Percentiles rank a stretch among this genome's conserved stretches.
Evolutionary conservation across 2,329 filamentous ascomycete species (phyloP).

Genomic region (Emergomyces africanus): DNA sequence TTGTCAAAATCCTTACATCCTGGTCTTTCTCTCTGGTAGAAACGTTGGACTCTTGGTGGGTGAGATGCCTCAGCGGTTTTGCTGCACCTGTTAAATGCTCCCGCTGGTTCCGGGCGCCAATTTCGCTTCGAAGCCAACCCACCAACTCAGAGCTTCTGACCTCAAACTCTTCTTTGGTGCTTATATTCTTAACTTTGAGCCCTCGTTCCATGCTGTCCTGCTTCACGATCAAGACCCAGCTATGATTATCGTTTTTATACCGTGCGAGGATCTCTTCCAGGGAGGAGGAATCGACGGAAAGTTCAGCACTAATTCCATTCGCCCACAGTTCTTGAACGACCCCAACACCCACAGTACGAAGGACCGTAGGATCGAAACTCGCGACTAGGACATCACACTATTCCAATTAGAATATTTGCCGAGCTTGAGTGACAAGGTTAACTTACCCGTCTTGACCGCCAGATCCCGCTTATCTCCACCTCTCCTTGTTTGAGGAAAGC

Average conservation of each 20-base stretch:
- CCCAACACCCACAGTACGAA: constrained; percentile 64
- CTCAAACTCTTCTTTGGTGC: constrained; percentile 70
- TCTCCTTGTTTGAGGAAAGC: constrained; percentile 56
- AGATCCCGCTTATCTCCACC: constrained; percentile 48
- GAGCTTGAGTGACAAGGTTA: background rate
- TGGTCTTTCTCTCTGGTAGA: constrained; percentile 40
- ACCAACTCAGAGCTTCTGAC: constrained; percentile 60
- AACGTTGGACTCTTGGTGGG: constrained; percentile 26
- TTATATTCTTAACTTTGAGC: constrained; percentile 67
- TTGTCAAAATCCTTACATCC: constrained; percentile 73
- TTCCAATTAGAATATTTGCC: constrained; percentile 3
- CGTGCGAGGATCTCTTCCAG: constrained; percentile 58
- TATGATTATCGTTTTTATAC: constrained; percentile 64
- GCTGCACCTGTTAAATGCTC: constrained; percentile 35
- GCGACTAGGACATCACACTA: constrained; percentile 82
- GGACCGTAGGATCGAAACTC: constrained; percentile 65
- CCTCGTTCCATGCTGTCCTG: constrained; percentile 43
- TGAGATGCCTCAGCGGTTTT: constrained; percentile 29
- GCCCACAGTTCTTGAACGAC: constrained; percentile 69
- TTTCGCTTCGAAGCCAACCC: constrained; percentile 67
- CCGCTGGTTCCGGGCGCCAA: constrained; percentile 62
- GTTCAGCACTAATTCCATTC: constrained; percentile 74
- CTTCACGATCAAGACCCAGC: constrained; percentile 83
- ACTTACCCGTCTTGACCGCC: constrained; percentile 51
- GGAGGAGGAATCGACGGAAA: constrained; percentile 66